phyloP scores from a whole-genome alignment of 2,329 filamentous ascomycete species.

The Neurospora sp. region DNA sequence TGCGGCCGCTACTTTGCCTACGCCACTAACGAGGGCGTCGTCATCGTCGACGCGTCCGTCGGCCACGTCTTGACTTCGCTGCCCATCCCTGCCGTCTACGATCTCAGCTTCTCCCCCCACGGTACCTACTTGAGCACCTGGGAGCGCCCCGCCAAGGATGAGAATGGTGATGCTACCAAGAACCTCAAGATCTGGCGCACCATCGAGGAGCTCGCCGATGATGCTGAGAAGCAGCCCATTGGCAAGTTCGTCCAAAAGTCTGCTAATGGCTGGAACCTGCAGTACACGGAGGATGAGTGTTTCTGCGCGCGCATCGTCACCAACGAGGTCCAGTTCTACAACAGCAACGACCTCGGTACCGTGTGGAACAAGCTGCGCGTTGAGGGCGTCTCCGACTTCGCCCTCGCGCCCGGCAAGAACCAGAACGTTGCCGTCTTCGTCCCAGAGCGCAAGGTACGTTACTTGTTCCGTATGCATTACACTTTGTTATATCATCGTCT shows the following conservation, averaged over 20 bases:
- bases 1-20: constrained; percentile 95
- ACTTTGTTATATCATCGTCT: not conserved
- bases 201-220: constrained; percentile 55
- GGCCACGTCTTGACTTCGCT: constrained; percentile 68
- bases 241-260: constrained; percentile 93
- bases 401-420: constrained; percentile 78
- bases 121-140: constrained; percentile 94
- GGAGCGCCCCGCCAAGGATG: constrained; percentile 89
- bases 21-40: constrained; percentile 80
- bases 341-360: constrained; percentile 72
- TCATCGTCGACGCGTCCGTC: constrained; percentile 69
- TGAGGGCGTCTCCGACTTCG: constrained; percentile 84
- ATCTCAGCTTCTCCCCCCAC: constrained; percentile 85
- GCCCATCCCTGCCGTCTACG: constrained; percentile 75
- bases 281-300: constrained; percentile 89
- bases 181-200: constrained; percentile 96
- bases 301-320: constrained; percentile 89
- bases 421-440: constrained; percentile 91
- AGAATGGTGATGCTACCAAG: constrained; percentile 84
- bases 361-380: constrained; percentile 94
- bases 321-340: constrained; percentile 96
- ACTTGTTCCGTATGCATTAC: not conserved
- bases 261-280: constrained; percentile 91
- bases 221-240: constrained; percentile 59
- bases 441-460: constrained; percentile 77